A percentile compares a stretch with the other conserved stretches of the same genome.
These are phyloP conservation scores for Salisapilia sapeloensis DNA, from an alignment of 352 stramenopile genomes.

Conservation along the genomic window DNA sequence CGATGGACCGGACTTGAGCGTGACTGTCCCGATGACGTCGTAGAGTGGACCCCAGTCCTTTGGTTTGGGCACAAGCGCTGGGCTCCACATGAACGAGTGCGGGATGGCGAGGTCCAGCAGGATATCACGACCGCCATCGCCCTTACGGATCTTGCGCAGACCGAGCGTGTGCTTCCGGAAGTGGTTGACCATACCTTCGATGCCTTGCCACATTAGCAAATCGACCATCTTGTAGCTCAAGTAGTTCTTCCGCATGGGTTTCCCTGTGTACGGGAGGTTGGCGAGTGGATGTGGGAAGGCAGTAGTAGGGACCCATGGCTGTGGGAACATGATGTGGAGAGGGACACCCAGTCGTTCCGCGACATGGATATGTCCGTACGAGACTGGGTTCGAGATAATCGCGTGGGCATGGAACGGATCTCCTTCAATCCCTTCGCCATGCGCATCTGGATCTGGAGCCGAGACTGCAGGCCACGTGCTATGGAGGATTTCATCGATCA, in stretches of 20 bases:
- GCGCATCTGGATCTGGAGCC: conserved; percentile 53
- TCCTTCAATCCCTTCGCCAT: conserved; percentile 15
- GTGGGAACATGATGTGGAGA: conserved; percentile 89
- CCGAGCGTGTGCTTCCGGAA: conserved; percentile 45
- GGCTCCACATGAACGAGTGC: conserved; percentile 82
- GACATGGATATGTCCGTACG: conserved; percentile 86
- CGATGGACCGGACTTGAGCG: conserved; percentile 14
- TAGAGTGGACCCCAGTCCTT: conserved; percentile 80
- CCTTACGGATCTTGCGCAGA: conserved; percentile 46
- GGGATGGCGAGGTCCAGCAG: conserved; percentile 60
- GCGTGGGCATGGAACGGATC: conserved; percentile 73
- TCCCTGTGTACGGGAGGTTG: conserved; percentile 62
- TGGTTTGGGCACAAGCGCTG: conserved; percentile 73
- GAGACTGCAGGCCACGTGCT: conserved; percentile 81
- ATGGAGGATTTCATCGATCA: conserved; percentile 81
- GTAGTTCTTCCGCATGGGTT: conserved; percentile 44
- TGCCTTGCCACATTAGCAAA: conserved; percentile 49
- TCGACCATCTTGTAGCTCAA: conserved; percentile 83
- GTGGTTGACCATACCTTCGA: conserved; percentile 64
- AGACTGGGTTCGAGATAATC: conserved; percentile 91
- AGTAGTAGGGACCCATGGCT: conserved; percentile 79
- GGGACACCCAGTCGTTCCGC: conserved; percentile 83
- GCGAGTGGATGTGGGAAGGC: conserved; percentile 84
- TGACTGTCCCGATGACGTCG: conserved; percentile 80
- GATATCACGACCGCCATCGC: conserved; percentile 32